Evolutionary conservation across 768 basidiomycete species (phyloP).

Genomic region (Amanita thiersii): DNA sequence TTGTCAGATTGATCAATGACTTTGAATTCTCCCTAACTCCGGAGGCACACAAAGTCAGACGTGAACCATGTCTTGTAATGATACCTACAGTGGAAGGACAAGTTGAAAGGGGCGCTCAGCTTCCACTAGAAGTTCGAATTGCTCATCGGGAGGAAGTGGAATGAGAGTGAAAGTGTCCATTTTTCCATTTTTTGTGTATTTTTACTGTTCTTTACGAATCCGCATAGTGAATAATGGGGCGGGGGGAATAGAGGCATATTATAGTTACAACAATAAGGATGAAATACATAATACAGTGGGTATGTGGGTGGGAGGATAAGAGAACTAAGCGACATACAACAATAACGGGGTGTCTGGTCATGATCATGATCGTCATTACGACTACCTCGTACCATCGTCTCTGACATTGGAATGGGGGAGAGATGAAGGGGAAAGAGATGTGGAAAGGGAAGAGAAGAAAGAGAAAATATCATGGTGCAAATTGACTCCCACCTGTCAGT

Average conservation of each 20-base stretch:
- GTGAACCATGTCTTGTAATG: constrained; percentile 33
- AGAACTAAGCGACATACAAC: no score
- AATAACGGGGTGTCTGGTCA: no score
- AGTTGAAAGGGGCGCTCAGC: constrained; percentile 30
- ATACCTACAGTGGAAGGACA: constrained; percentile 33
- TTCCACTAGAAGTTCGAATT: constrained; percentile 25
- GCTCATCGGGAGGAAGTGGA: constrained; percentile 6
- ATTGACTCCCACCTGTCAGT: constrained; percentile 1
- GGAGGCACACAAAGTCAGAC: constrained; percentile 24
- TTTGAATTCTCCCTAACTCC: constrained; percentile 43
- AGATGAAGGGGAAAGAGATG: no score
- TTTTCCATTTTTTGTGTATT: no score
- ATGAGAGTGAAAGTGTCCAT: background rate
- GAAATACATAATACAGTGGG: background rate
- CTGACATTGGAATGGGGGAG: no score
- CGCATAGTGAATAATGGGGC: no score
- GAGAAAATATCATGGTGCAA: background rate
- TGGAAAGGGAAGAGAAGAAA: background rate
- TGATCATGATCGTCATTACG: no score
- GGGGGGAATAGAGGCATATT: no score
- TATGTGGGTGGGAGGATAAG: no score
- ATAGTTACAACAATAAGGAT: background rate
- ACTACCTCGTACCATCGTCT: no score
- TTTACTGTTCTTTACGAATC: no score
- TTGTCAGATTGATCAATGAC: constrained; percentile 44